Evolutionary conservation across 2,329 filamentous ascomycete species (phyloP).

Genomic region (Dothideomycetes sp.): DNA sequence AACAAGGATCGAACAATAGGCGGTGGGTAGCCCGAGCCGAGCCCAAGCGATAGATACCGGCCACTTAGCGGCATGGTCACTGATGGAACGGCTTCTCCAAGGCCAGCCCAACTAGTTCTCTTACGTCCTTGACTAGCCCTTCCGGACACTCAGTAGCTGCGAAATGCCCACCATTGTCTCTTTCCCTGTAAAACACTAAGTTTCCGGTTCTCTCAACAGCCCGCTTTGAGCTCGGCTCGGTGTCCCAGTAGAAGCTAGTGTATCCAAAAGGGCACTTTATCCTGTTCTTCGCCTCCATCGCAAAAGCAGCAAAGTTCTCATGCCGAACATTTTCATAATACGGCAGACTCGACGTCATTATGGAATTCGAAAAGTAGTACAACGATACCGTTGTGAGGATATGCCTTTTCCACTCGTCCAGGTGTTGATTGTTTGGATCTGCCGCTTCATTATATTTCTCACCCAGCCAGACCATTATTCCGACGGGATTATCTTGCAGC

Average conservation of each 20-base stretch:
- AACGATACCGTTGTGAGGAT: constrained; percentile 21
- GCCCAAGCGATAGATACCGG: no score
- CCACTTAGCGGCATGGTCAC: no score
- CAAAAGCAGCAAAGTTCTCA: constrained; percentile 26
- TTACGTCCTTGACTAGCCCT: constrained; percentile 17
- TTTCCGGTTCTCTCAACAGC: constrained; percentile 25
- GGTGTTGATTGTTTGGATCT: constrained; percentile 23
- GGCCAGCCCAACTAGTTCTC: constrained; percentile 16
- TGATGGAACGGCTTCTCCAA: no score
- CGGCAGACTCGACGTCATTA: constrained; percentile 25
- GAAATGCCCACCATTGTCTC: constrained; percentile 18
- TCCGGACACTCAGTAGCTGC: constrained; percentile 19
- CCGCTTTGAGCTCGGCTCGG: constrained; percentile 23
- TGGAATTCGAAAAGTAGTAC: constrained; percentile 28
- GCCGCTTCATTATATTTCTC: constrained; percentile 32
- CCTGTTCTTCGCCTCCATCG: constrained; percentile 23
- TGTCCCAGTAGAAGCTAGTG: constrained; percentile 26
- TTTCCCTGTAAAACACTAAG: constrained; percentile 24
- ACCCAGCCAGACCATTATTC: constrained; percentile 32
- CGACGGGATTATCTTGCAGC: constrained; percentile 32
- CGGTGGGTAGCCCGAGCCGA: no score
- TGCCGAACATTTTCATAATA: constrained; percentile 30
- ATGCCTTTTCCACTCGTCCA: constrained; percentile 21
- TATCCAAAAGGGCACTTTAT: constrained; percentile 28
- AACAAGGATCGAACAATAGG: no score